Base-by-base conservation (phyloP, 2,329 filamentous ascomycete genomes). In the Cladosporium sp. region DNA sequence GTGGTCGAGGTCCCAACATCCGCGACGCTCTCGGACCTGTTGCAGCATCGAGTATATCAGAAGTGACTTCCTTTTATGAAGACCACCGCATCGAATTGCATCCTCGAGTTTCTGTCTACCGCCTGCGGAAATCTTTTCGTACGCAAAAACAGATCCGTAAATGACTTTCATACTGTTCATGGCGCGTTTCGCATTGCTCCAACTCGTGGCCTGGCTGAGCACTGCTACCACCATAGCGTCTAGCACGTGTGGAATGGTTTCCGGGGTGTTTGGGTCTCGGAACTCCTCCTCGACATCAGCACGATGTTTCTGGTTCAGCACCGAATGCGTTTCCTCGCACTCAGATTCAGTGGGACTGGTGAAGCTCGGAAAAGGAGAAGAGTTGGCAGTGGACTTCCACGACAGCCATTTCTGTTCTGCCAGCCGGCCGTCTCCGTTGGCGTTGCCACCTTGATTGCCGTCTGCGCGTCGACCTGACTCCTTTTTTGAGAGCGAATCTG, bases 1-100 rank as follows among this genome's bases (percentile, higher is more conserved):
- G 57, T 79, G 73, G 50, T 80, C 75, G 1, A 80, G 68, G n/a
- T 53, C 44, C 50, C 50, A 55, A 7, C n/a, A 38, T 13, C 49
- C 42, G n/a, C 40, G 49, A 2, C 49, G 32, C 4, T 45, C 12
- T 18, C 29, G 32, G 3, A 51, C 49, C 38, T 51, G 29, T 7
- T 40, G 15, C 15, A 51, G 43, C 9, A 51, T 38, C 4, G 32
- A 20, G 7, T 22, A 19, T 22, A 51, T 45, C 32, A 51, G 37
- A 11, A 18, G 39, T 20, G 49, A 40, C 34, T 51, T 51, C 2
- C 49, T 18, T 2, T 29, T 27, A 18, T 51, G 49, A 11, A 51
- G 42, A 34, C 49, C 49, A 4, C 49, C 49, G 20, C 30, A 32
- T 7, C 34, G n/a, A 15, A 51, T 19, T 13, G 49, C 38, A 6